Evolutionary conservation across 2,329 filamentous ascomycete genomes (phyloP).

Genomic region (Fusarium nematophilum): DNA sequence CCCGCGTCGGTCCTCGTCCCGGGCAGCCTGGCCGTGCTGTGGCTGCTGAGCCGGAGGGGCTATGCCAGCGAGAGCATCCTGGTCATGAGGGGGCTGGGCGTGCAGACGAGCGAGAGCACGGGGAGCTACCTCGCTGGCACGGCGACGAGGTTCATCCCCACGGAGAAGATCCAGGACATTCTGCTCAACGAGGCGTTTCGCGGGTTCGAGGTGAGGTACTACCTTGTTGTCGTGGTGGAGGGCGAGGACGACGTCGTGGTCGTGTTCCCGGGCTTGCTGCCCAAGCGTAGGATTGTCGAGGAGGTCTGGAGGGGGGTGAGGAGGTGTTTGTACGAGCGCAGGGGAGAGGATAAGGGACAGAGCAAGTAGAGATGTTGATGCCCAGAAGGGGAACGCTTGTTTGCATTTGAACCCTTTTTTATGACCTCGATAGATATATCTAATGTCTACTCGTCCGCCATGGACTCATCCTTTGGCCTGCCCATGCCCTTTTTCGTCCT

Average conservation of each 20-base stretch:
- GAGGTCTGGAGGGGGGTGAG: constrained; percentile 89
- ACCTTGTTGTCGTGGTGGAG: constrained; percentile 89
- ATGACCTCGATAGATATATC: constrained; percentile 16
- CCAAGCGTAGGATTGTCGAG: constrained; percentile 80
- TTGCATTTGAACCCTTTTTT: no score
- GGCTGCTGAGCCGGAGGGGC: constrained; percentile 58
- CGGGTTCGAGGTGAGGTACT: constrained; percentile 91
- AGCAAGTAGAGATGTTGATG: constrained; percentile 7
- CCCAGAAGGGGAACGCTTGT: no score
- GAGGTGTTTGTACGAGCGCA: constrained; percentile 78
- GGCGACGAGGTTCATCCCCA: constrained; percentile 79
- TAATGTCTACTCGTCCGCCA: constrained; percentile 37
- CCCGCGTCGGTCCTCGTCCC: constrained; percentile 57
- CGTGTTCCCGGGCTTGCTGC: constrained; percentile 89
- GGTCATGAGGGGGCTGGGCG: constrained; percentile 87
- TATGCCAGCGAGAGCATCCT: constrained; percentile 83
- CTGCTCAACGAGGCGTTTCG: constrained; percentile 95
- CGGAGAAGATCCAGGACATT: constrained; percentile 90
- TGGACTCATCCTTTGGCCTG: constrained; percentile 45
- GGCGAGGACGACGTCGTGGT: constrained; percentile 90
- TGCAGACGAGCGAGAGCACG: constrained; percentile 81
- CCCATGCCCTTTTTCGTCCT: constrained; percentile 47
- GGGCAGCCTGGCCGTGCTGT: constrained; percentile 51
- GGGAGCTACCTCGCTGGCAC: constrained; percentile 67
- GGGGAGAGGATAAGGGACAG: constrained; percentile 48